A percentile compares a stretch with the other conserved stretches of the same genome.
These are phyloP conservation scores for Pilatotrama ljubarskyi DNA, from an alignment of 768 basidiomycete genomes.

Conservation along the genomic window DNA sequence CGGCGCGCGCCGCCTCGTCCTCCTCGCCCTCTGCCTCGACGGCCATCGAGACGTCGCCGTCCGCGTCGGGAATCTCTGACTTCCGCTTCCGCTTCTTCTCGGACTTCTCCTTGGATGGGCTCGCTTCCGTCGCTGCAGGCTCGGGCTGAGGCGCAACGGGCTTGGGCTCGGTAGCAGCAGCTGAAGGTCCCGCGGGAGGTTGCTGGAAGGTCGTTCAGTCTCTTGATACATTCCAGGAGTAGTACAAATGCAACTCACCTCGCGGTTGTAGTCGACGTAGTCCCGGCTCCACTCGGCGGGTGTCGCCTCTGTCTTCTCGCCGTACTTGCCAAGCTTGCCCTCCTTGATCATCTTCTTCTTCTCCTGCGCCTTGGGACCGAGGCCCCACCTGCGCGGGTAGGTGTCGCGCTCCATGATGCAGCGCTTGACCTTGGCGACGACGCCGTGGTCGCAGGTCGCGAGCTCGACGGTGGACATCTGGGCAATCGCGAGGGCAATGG, in stretches of 20 bases:
- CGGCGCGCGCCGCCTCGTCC: constrained; percentile 40
- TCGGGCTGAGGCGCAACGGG: constrained; percentile 20
- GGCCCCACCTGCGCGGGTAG: constrained; percentile 97
- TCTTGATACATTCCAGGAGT: background rate
- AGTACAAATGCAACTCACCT: constrained; percentile 36
- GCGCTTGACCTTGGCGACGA: constrained; percentile 98
- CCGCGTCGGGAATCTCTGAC: constrained; percentile 53
- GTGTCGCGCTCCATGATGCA: constrained; percentile 99
- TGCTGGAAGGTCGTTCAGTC: constrained; percentile 29
- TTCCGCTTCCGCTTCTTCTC: constrained; percentile 89
- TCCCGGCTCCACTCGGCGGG: constrained; percentile 90
- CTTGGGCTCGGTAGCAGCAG: constrained; percentile 26
- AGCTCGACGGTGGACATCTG: constrained; percentile 99
- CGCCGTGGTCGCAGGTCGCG: constrained; percentile 96
- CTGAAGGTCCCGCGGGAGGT: constrained; percentile 41
- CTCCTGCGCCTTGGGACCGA: constrained; percentile 94
- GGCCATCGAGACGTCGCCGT: constrained; percentile 44
- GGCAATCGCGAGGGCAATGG: constrained; percentile 90
- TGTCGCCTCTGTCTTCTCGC: constrained; percentile 84
- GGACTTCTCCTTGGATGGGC: constrained; percentile 45
- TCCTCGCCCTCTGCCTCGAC: constrained; percentile 48
- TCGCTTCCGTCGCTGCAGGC: constrained; percentile 32
- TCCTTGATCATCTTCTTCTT: constrained; percentile 99
- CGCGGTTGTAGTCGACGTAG: constrained; percentile 91
- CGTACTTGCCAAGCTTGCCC: constrained; percentile 95